Evolutionary conservation across 2,329 filamentous ascomycete genomes (phyloP).

Genomic region (Diaporthe ampelina): DNA sequence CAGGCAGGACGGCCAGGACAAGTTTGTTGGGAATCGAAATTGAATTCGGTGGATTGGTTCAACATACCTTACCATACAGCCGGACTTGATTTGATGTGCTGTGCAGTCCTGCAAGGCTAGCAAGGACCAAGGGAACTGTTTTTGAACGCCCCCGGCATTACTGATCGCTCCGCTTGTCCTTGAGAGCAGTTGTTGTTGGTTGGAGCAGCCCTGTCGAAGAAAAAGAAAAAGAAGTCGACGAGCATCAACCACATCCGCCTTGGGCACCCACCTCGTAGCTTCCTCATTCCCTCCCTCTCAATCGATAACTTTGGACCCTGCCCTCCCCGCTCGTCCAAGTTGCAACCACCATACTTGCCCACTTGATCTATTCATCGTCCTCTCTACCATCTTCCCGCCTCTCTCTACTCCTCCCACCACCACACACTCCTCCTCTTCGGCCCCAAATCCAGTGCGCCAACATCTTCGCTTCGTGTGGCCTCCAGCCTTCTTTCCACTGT

Average conservation of each 20-base stretch:
- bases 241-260: constrained; percentile 3
- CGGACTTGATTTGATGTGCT: constrained; percentile 18
- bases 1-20: constrained; percentile 13
- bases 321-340: constrained; percentile 14
- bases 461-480: constrained; percentile 35
- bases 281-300: constrained; percentile 16
- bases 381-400: not conserved
- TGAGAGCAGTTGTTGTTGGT: not conserved
- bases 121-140: constrained; percentile 28
- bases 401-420: constrained; percentile 1
- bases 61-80: constrained; percentile 21
- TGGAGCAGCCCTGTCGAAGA: not conserved
- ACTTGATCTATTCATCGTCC: constrained; percentile 2
- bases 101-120: constrained; percentile 24
- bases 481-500: constrained; percentile 14
- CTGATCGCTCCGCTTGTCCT: constrained; percentile 20
- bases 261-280: not conserved
- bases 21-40: constrained; percentile 35
- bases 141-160: constrained; percentile 16
- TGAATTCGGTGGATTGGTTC: constrained; percentile 34
- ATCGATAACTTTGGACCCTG: constrained; percentile 31
- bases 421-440: constrained; percentile 16
- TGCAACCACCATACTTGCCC: constrained; percentile 15
- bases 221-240: constrained; percentile 22
- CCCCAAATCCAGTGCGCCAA: constrained; percentile 17